Conservation (phyloP, 2,329 filamentous ascomycete genomes). For the Pseudogymnoascus sp. region DNA sequence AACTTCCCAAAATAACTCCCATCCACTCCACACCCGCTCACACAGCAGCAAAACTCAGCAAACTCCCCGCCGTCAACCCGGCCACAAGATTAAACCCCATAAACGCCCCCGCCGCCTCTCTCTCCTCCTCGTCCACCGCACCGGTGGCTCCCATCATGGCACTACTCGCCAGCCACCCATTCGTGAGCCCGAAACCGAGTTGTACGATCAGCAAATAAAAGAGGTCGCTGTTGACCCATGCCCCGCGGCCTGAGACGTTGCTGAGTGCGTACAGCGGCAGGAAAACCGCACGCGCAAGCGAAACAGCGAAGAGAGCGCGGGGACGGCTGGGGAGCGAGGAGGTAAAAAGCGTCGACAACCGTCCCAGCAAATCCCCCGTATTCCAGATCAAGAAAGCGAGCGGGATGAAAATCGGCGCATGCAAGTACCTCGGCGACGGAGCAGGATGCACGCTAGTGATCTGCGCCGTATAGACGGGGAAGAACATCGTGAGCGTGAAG, state of each 20-base stretch:
- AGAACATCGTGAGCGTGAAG: constrained; percentile 85
- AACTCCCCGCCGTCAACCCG: constrained; percentile 75
- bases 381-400: constrained; percentile 93
- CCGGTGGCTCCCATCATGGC: constrained; percentile 87
- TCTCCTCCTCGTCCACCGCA: constrained; percentile 74
- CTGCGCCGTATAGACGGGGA: constrained; percentile 80
- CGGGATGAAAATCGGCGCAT: constrained; percentile 74
- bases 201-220: constrained; percentile 87
- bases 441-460: constrained; percentile 42
- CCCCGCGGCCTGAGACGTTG: constrained; percentile 69
- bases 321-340: constrained; percentile 56
- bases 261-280: constrained; percentile 84
- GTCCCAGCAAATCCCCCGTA: constrained; percentile 71
- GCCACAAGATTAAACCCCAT: constrained; percentile 88
- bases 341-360: constrained; percentile 56
- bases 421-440: constrained; percentile 49
- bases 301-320: constrained; percentile 55
- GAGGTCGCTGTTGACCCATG: constrained; percentile 66
- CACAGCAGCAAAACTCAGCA: constrained; percentile 74
- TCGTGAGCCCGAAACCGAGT: constrained; percentile 72
- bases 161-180: constrained; percentile 77
- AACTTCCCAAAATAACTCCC: background rate
- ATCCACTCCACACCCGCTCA: constrained; percentile 15
- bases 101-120: constrained; percentile 84
- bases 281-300: constrained; percentile 59